Base-by-base conservation (phyloP, 176 grass and related monocot species). In the sorghum (Sorghum bicolor) region DNA sequence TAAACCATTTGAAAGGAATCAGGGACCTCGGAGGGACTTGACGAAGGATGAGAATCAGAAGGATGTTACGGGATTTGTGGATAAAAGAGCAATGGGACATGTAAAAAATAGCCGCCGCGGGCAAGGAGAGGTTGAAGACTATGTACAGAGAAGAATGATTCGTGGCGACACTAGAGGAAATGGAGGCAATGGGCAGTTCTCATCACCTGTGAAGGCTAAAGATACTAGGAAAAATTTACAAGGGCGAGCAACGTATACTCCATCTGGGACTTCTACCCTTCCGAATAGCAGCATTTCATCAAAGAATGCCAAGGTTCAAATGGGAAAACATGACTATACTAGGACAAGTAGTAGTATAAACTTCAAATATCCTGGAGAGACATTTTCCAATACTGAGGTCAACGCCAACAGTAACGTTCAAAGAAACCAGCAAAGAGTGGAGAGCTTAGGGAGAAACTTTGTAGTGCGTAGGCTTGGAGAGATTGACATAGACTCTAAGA, bases 131-230 rank as follows among this genome's bases (percentile, higher is more conserved):
- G 71, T 83, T 40, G 84, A 90, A 70, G 77, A 77, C 33, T 77
- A 70, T 77, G 76, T 87, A 30, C 45, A 80, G 30, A 77, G 84
- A 85, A 90, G 53, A 81, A 84, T 83, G 26, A 44, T 89, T 76
- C 69, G 30, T 77, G 72, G 84, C 50, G 83, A 86, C 9, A 72
- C 4, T 1, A 77, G 72, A 43, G 47, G 24, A 68, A 13, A 60
- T 70, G 77, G 67, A 63, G 61, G 39, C 22, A 79, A 30, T 64
- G 55, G 48, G 81, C 78, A 76, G 85, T 60, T 80, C 52, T 61
- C 68, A 78, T 77, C 72, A 43, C 67, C 61, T 77, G 24, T 53
- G 24, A 77, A 84, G 83, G 40, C 41, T 33, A 88, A 71, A 64
- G 73, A 80, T 55, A 65, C 41, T 72, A 64, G 10, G 39, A 88